Percentiles rank a stretch among this genome's conserved stretches.
Evolutionary conservation across 306 rosid genomes (phyloP).

Genomic region (Oemleria cerasiformis): DNA sequence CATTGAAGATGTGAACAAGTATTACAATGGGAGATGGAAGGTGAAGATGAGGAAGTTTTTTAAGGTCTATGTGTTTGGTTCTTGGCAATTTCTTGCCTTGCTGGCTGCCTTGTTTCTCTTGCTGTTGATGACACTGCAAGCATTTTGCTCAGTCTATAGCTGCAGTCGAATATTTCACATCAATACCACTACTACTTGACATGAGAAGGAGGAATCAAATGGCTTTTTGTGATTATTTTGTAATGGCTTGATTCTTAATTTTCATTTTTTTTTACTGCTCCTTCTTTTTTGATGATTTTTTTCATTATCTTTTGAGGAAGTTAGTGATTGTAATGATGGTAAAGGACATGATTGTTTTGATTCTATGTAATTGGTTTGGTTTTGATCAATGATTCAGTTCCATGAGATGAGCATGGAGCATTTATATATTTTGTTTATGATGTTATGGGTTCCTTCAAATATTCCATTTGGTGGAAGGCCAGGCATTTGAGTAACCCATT

Average conservation of each 20-base stretch:
- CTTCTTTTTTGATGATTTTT: not conserved
- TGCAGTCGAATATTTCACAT: conserved; percentile 20
- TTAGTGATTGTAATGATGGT: not conserved
- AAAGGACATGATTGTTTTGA: not conserved
- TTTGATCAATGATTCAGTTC: too few species aligned
- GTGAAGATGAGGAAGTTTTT: conserved; percentile 47
- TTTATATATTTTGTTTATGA: not conserved
- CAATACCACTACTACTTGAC: not conserved
- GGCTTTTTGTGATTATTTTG: not conserved
- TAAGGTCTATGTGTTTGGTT: conserved; percentile 49
- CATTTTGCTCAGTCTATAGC: conserved; percentile 28
- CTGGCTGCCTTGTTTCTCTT: conserved; percentile 52
- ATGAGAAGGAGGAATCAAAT: not conserved
- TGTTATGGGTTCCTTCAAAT: not conserved
- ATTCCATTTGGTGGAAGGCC: not conserved
- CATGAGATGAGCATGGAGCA: not conserved
- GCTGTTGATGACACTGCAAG: conserved; percentile 36
- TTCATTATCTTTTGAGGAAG: not conserved
- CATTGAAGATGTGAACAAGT: conserved; percentile 73
- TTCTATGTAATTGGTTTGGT: not conserved
- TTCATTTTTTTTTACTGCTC: too few species aligned
- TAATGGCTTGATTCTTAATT: not conserved
- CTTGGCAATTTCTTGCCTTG: conserved; percentile 60
- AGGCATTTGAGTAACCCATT: too few species aligned
- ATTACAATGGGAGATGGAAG: conserved; percentile 51